Evolutionary conservation across 768 basidiomycete species (phyloP), one percentile per base, ranked within the genome.

Genomic region (Collybia nuda): DNA sequence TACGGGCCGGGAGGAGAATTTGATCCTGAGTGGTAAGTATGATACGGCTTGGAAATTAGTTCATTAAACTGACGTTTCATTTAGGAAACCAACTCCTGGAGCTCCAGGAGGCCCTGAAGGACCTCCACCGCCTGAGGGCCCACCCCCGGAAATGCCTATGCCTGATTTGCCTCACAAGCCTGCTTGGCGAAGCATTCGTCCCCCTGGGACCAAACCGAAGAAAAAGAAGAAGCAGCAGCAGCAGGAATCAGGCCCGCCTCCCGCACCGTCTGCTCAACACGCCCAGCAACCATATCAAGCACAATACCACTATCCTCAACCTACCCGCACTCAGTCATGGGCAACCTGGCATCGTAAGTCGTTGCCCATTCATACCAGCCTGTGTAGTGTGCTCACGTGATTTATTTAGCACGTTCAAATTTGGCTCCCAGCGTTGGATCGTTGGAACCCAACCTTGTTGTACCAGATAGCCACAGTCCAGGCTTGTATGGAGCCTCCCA

Each of bases 1-100:
- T 89, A 90, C 56, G 85, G 85, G 5, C 84, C 89, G n/a, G 90
- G 89, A 49, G 91, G 91, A 44, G 86, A 90, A 64, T 93, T 88
- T 60, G 86, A 91, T 59, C 79, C 85, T 6, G 84, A 88, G n/a
- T 93, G 91, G 90, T 84, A 32, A 55, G 68, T 62, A 19, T 12
- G 44, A 19, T 15, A n/a, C 48, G 5, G 5, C 18, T 32, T 5
- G 6, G 28, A 49, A 37, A 19, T 6, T 28, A 48, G 26, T n/a
- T 42, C 14, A 14, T 2, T 14, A 14, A 32, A n/a, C 36, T 53
- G 15, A 51, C 5, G 17, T 44, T 19, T 15, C 21, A 6, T n/a
- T 17, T 41, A 75, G 74, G 76, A 71, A 70, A 68, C 80, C 79
- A 24, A 71, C 73, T 29, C 70, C 69, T 26, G 68, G 69, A 21